phyloP scores from a whole-genome alignment of 164 flowering plant genomes.

The Vitis labrusca region DNA sequence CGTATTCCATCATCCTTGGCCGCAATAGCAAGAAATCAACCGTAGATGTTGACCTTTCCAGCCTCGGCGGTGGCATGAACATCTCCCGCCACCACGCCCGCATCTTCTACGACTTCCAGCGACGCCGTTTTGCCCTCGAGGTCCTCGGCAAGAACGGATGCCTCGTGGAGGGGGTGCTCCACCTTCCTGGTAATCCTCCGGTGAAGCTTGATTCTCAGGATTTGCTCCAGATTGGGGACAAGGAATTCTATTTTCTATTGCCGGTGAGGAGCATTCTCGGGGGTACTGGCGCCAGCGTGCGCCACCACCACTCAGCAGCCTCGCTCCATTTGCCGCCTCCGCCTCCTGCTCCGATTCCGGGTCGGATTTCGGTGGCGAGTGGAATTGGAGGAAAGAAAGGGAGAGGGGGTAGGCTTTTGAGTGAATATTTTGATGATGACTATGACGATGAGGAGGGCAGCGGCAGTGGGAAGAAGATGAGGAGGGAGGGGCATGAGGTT shows the following conservation, averaged over 20 bases:
- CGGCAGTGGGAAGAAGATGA: constrained; percentile 38
- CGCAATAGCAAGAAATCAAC: constrained; percentile 84
- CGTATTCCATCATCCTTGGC: constrained; percentile 91
- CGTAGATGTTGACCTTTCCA: constrained; percentile 89
- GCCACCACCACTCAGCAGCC: too few species aligned
- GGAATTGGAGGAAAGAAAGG: constrained; percentile 37
- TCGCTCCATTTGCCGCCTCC: too few species aligned
- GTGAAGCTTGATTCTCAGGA: constrained; percentile 95
- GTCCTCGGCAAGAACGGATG: constrained; percentile 96
- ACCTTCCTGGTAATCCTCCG: constrained; percentile 79
- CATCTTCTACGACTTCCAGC: constrained; percentile 95
- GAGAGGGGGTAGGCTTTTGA: constrained; percentile 25
- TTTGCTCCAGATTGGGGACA: constrained; percentile 91
- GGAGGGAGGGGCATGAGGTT: constrained; percentile 44
- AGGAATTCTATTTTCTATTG: constrained; percentile 86
- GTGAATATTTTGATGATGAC: constrained; percentile 50
- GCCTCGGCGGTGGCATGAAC: constrained; percentile 99
- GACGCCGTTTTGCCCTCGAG: constrained; percentile 89
- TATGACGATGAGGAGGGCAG: constrained; percentile 43
- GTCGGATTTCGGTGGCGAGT: constrained; percentile 11
- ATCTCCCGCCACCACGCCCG: constrained; percentile 99
- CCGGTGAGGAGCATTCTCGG: constrained; percentile 77
- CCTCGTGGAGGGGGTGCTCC: constrained; percentile 88
- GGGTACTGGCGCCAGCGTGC: constrained; percentile 18
- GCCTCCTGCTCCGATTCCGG: not conserved